Evolutionary conservation across 441 rosid genomes (phyloP).

Genomic region (Erodium moschatum): DNA sequence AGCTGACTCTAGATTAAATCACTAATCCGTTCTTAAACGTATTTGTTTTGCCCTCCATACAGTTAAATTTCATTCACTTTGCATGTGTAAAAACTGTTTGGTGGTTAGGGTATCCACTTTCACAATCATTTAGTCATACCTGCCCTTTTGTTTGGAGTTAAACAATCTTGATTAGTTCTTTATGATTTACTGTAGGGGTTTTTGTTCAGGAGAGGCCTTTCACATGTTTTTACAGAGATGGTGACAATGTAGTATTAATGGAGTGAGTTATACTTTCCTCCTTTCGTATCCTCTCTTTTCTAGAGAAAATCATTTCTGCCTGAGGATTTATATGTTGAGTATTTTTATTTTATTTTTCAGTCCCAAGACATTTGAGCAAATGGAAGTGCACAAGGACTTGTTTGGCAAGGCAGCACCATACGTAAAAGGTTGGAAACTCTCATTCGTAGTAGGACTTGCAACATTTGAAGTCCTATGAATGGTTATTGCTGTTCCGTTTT

Average conservation of each 20-base stretch:
- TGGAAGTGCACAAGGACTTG: conserved; percentile 62
- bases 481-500: too few relatives aligned
- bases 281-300: background rate
- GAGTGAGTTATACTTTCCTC: conserved; percentile 52
- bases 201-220: conserved; percentile 72
- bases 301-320: background rate
- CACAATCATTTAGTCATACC: background rate
- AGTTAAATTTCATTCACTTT: background rate
- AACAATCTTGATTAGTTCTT: conserved; percentile 6
- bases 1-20: background rate
- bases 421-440: conserved; percentile 48
- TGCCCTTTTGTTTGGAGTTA: background rate
- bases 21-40: background rate
- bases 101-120: background rate
- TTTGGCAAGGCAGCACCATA: conserved; percentile 74
- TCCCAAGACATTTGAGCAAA: conserved; percentile 71
- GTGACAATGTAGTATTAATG: conserved; percentile 52
- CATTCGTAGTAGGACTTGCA: too few relatives aligned
- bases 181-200: conserved; percentile 45
- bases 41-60: background rate
- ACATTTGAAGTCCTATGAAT: too few relatives aligned
- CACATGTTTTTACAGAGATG: conserved; percentile 67
- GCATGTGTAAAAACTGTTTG: conserved; percentile 5
- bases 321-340: background rate
- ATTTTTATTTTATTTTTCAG: conserved; percentile 25